These are phyloP conservation scores for Lasiodiplodia hormozganensis DNA, from an alignment of 2,329 filamentous ascomycete species.

Conservation along the genomic window DNA sequence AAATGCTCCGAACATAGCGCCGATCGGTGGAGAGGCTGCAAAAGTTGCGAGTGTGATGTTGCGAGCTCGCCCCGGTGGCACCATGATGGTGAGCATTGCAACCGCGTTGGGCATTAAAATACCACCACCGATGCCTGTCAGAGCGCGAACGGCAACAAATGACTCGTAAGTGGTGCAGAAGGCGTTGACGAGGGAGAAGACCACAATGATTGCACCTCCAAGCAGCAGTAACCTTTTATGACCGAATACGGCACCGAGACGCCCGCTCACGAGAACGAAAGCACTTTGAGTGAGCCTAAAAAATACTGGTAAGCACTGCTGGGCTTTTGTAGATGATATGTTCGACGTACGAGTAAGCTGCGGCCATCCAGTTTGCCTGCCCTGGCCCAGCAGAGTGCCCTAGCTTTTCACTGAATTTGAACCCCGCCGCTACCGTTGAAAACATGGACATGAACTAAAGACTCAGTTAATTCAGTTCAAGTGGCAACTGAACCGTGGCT, in stretches of 20 bases:
- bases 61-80: slow-evolving; percentile 54
- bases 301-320: not conserved
- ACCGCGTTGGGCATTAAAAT: slow-evolving; percentile 62
- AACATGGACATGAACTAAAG: not conserved
- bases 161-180: slow-evolving; percentile 53
- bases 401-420: not conserved
- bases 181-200: slow-evolving; percentile 62
- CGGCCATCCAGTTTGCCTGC: slow-evolving; percentile 7
- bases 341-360: not conserved
- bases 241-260: slow-evolving; percentile 65
- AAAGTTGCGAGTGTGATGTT: slow-evolving; percentile 58
- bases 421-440: not conserved
- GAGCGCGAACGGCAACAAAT: slow-evolving; percentile 54
- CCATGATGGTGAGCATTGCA: slow-evolving; percentile 56
- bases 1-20: slow-evolving; percentile 52
- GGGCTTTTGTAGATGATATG: not conserved
- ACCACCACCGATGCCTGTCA: slow-evolving; percentile 60
- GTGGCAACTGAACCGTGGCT: too few relatives aligned
- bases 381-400: not conserved
- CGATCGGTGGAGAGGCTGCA: slow-evolving; percentile 56
- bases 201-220: slow-evolving; percentile 58
- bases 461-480: not conserved
- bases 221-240: slow-evolving; percentile 62
- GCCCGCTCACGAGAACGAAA: slow-evolving; percentile 64
- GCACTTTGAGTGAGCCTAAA: slow-evolving; percentile 58